phyloP scores from a whole-genome alignment of 192 early-diverging fungal genomes.

The Coemansia sp. region DNA sequence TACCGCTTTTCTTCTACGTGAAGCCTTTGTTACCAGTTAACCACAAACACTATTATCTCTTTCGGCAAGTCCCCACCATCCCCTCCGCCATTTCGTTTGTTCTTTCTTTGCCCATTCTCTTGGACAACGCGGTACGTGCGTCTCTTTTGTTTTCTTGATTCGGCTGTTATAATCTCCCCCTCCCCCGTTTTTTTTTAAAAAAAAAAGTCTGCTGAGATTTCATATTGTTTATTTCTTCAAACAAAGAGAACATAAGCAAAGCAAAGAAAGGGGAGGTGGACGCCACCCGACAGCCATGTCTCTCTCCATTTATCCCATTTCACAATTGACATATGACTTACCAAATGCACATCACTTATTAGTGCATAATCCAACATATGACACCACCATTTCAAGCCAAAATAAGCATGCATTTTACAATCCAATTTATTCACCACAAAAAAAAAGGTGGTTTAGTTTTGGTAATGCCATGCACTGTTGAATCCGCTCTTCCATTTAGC shows the following conservation, averaged over 20 bases:
- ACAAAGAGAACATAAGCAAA: neutral
- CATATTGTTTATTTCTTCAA: neutral
- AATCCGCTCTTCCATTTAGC: slow-evolving; percentile 48
- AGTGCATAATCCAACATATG: neutral
- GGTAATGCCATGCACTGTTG: slow-evolving; percentile 36
- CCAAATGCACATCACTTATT: neutral
- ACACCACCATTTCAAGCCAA: too few species aligned
- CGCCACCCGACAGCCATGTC: neutral
- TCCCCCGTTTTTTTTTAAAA: neutral
- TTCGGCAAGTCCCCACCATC: too few species aligned
- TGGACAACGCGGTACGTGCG: too few species aligned
- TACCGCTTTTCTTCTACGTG: too few species aligned
- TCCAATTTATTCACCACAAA: neutral
- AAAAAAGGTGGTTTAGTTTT: slow-evolving; percentile 9
- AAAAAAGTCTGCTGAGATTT: neutral
- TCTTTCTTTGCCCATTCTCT: neutral
- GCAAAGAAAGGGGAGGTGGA: neutral
- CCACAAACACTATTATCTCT: too few species aligned
- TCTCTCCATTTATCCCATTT: neutral
- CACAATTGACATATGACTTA: neutral
- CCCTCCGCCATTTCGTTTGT: neutral
- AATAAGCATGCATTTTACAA: neutral
- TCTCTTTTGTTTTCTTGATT: too few species aligned
- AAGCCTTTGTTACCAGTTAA: too few species aligned
- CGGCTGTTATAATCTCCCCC: too few species aligned